Evolutionary conservation across 2,329 filamentous ascomycete species (phyloP), one percentile per base, ranked within the genome.

Genomic region (Alternaria sp.): DNA sequence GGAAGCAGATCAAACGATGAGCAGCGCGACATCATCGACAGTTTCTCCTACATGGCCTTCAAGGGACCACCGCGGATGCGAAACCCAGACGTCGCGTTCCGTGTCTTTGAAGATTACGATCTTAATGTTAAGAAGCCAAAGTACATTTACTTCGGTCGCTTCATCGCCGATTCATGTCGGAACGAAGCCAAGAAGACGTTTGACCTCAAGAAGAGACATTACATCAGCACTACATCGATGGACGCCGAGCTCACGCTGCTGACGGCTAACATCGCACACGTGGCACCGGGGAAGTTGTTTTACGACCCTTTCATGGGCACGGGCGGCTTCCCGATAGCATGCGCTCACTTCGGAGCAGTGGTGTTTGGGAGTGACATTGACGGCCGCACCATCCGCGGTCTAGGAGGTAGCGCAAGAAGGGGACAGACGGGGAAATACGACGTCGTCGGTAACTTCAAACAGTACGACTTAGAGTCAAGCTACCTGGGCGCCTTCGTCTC

Each of bases 191-290:
- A 92, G 30, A 83, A 87, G 37, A 91, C 87, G 23, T 96, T 94
- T 74, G 94, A 97, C 78, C 85, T 99, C 21, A 99, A 99, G 84
- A 97, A 97, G 81, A 86, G 96, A 26, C 87, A 87, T 43, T 99
- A 99, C 77, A 98, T 99, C 73, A 93, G 92, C 70, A 98, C 95
- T 0, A 99, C 96, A 0, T 96, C 92, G 49, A 98, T 99, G 96
- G 96, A 99, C 77, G 92, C 95, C 0, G 96, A 98, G 79, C 85
- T 99, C 46, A 92, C 94, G 12, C 86, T 99, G 1, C 84, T 99
- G 21, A 97, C 94, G 0, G 96, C 95, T 2, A 99, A 98, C 75
- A 89, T 99, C 70, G 92, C 93, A 0, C 87, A 92, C 14, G 94
- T 94, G 0, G 90, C 84, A 0, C 92, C 94, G 0, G 95, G 93